Evolutionary conservation across 1,284 basidiomycete species (phyloP), one percentile per base, ranked within the genome.

Genomic region (Ceratobasidium sp.): DNA sequence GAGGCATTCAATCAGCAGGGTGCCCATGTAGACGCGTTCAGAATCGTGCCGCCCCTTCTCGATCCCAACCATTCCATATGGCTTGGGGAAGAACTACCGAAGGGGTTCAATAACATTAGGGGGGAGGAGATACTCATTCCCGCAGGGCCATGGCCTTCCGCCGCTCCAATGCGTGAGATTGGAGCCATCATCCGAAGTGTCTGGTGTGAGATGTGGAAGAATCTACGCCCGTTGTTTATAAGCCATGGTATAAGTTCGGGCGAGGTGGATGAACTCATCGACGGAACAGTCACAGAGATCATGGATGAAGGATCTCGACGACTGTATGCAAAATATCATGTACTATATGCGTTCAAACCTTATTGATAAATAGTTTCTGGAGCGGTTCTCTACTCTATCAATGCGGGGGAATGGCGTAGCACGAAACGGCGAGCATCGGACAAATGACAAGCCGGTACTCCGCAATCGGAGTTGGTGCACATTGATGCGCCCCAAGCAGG

Each of bases 201-300:
- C 13, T 52, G 45, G 60, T 31, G 20, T 38, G 25, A 40, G 7
- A 52, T 31, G 13, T 64, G 47, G 60, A 22, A 10, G 1, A 52
- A 40, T 32, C 60, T 64, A 8, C 60, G 60, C 15, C 56, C 47
- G n/a, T 47, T 64, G 47, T 49, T 38, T n/a, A 50, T 64, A 10
- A 40, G 32, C 32, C 29, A 49, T 17, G 60, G 60, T 8, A 25
- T 52, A 32, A 50, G 47, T 34, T 34, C 43, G 43, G 20, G n/a
- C 13, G 60, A 64, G 60, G 25, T 47, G 34, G 47, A 40, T 13
- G 60, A 64, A n/a, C 35, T 64, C 17, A n/a, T 38, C n/a, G 20
- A 7, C 27, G 47, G 60, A 7, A 35, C 22, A 52, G 15, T 15
- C 1, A 20, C 32, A 8, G 60, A 64, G 34, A 29, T 64, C 13